These are phyloP conservation scores for Eucalyptus sp. DNA, from an alignment of 345 rosid species.

Conservation along the genomic window DNA sequence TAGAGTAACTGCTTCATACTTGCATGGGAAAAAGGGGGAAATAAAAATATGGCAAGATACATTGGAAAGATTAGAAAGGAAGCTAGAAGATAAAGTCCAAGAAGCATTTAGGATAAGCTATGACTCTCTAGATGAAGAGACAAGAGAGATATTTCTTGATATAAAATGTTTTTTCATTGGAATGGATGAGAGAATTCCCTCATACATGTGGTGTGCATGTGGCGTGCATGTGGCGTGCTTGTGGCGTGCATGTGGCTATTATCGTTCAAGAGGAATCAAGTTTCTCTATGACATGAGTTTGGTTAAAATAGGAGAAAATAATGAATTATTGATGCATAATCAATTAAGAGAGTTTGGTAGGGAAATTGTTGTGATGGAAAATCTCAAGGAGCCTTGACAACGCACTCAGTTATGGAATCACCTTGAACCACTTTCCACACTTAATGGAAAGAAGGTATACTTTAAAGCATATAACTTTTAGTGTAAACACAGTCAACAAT, in stretches of 20 bases:
- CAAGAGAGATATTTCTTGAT: background rate
- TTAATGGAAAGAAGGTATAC: too few relatives aligned
- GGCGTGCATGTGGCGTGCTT: background rate
- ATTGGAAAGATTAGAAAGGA: background rate
- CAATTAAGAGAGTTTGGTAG: background rate
- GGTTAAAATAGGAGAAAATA: background rate
- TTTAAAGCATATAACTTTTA: too few relatives aligned
- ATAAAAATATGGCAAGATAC: background rate
- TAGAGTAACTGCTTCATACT: background rate
- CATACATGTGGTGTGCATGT: background rate
- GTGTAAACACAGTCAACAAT: too few relatives aligned
- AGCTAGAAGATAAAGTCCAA: background rate
- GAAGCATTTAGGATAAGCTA: background rate
- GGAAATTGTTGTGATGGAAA: background rate
- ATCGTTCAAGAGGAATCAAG: background rate
- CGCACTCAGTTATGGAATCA: background rate
- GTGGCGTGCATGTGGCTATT: background rate
- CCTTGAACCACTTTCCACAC: too few relatives aligned
- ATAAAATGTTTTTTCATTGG: background rate
- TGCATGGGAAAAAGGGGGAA: background rate
- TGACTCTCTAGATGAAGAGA: background rate
- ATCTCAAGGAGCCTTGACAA: background rate
- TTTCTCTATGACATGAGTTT: background rate
- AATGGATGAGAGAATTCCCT: background rate
- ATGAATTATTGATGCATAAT: background rate